Evolutionary conservation across 2,329 filamentous ascomycete species (phyloP).

Genomic region (Stagonosporopsis tanaceti): DNA sequence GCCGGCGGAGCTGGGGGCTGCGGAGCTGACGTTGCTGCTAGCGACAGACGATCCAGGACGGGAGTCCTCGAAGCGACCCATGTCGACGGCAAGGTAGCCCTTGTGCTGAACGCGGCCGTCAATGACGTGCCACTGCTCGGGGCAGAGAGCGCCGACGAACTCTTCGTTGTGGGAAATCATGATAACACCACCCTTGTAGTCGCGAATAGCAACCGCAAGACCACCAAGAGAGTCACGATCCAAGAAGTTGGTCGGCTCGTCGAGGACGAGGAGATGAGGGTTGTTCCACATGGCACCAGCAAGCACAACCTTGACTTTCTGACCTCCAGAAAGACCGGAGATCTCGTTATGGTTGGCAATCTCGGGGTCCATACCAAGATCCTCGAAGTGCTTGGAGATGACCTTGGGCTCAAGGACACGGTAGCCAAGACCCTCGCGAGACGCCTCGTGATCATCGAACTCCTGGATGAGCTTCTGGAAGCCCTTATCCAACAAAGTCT

Average conservation of each 20-base stretch:
- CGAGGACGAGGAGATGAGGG: slow-evolving; percentile 93
- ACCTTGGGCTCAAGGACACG: slow-evolving; percentile 90
- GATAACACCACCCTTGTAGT: slow-evolving; percentile 97
- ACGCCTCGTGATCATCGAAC: slow-evolving; percentile 98
- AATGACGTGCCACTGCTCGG: slow-evolving; percentile 94
- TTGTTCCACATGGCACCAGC: slow-evolving; percentile 99
- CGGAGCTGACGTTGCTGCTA: slow-evolving; percentile 52
- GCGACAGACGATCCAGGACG: slow-evolving; percentile 69
- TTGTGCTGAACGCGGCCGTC: slow-evolving; percentile 88
- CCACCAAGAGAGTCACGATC: slow-evolving; percentile 97
- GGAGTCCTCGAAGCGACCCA: slow-evolving; percentile 88
- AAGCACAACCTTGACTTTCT: slow-evolving; percentile 99
- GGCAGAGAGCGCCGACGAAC: slow-evolving; percentile 93
- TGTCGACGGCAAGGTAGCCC: slow-evolving; percentile 74
- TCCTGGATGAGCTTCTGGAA: slow-evolving; percentile 96
- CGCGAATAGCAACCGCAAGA: slow-evolving; percentile 95
- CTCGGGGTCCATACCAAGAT: slow-evolving; percentile 93
- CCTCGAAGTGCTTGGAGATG: slow-evolving; percentile 98
- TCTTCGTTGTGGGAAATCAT: slow-evolving; percentile 99
- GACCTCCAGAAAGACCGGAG: slow-evolving; percentile 90
- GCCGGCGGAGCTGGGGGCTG: slow-evolving; percentile 55
- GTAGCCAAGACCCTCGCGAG: slow-evolving; percentile 97
- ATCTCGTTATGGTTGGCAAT: slow-evolving; percentile 99
- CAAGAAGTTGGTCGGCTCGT: slow-evolving; percentile 99
- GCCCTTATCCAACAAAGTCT: slow-evolving; percentile 84